Evolutionary conservation across 2,329 filamentous ascomycete genomes (phyloP).

Genomic region (Emergomyces orientalis): DNA sequence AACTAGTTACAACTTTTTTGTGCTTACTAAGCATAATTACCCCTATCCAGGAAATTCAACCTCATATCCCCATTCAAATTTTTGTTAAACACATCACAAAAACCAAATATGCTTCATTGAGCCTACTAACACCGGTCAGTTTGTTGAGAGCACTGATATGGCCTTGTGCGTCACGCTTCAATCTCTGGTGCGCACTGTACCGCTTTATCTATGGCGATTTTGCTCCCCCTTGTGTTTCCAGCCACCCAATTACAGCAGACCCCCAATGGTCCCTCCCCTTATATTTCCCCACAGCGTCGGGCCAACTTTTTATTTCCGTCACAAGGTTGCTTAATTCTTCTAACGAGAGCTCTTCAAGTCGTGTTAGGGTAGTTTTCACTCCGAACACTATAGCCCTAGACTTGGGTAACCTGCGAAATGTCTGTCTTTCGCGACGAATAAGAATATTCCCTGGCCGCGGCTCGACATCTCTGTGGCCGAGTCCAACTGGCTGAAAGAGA

Average conservation of each 20-base stretch:
- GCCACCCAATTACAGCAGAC: constrained; percentile 28
- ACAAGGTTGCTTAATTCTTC: constrained; percentile 35
- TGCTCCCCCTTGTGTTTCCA: neutral
- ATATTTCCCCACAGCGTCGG: constrained; percentile 36
- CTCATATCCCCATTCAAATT: neutral
- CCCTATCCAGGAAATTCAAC: neutral
- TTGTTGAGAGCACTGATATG: neutral
- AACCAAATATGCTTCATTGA: neutral
- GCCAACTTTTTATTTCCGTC: constrained; percentile 39
- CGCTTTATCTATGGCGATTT: neutral
- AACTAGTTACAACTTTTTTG: too few species aligned
- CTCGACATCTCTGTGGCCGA: constrained; percentile 32
- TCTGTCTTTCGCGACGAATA: constrained; percentile 43
- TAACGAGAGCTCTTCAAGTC: constrained; percentile 32
- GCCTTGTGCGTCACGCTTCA: neutral
- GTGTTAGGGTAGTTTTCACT: constrained; percentile 40
- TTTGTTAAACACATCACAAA: neutral
- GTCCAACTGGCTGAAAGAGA: constrained; percentile 37
- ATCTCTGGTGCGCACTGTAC: neutral
- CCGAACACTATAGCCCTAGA: constrained; percentile 42
- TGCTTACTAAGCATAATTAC: neutral
- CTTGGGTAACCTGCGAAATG: constrained; percentile 39
- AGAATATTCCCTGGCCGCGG: constrained; percentile 34
- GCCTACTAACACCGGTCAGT: neutral
- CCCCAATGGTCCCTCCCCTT: constrained; percentile 40